Percentiles rank a stretch among this genome's conserved stretches.
phyloP scores from a whole-genome alignment of 768 basidiomycete genomes.

The Tephrocybe rancida region DNA sequence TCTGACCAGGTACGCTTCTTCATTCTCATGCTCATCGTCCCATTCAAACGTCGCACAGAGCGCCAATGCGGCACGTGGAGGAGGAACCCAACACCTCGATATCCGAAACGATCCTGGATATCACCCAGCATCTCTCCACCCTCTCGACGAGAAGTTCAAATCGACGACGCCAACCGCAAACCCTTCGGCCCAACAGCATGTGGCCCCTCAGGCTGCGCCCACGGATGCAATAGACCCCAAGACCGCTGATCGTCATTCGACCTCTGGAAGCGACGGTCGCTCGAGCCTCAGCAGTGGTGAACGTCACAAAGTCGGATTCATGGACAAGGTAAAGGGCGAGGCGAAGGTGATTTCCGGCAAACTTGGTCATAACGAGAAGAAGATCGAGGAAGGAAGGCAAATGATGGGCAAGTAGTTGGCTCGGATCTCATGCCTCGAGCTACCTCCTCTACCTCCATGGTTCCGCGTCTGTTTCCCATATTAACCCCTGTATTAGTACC shows the following conservation, averaged over 20 bases:
- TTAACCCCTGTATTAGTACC: too few relatives aligned
- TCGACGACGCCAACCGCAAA: neutral
- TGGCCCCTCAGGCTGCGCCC: neutral
- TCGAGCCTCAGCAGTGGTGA: conserved; percentile 4
- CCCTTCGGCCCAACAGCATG: neutral
- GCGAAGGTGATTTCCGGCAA: conserved; percentile 38
- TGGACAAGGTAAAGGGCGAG: conserved; percentile 40
- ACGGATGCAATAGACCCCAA: neutral
- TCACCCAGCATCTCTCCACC: conserved; percentile 8
- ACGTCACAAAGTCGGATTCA: conserved; percentile 28
- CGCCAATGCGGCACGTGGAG: too few relatives aligned
- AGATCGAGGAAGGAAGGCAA: conserved; percentile 34
- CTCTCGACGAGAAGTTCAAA: conserved; percentile 4
- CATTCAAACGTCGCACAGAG: neutral
- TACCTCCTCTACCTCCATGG: too few relatives aligned
- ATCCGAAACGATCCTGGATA: conserved; percentile 6
- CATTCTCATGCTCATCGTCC: neutral
- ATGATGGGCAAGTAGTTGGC: conserved; percentile 31
- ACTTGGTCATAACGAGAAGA: conserved; percentile 36
- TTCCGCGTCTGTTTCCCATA: too few relatives aligned
- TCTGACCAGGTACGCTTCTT: neutral
- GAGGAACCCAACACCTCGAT: too few relatives aligned
- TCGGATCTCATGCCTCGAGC: too few relatives aligned
- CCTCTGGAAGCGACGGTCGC: neutral
- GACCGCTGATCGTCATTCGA: neutral